Conservation (phyloP, 2,329 filamentous ascomycete genomes). For the Herpotrichia juniperi region DNA sequence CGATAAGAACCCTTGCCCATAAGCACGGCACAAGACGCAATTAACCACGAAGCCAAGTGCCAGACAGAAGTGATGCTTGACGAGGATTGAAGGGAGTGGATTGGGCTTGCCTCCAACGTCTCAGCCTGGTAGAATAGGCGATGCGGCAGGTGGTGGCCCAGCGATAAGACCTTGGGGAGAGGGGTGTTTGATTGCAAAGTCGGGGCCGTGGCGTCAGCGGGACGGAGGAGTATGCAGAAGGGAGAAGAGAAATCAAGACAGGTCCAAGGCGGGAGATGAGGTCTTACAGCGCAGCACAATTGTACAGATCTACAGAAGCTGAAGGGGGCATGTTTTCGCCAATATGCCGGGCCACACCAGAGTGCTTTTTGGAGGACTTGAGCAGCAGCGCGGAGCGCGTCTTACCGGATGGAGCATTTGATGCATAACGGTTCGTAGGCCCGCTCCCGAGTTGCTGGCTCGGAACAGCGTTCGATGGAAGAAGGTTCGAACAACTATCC, state of each 20-base stretch:
- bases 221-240: neutral
- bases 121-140: neutral
- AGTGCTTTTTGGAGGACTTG: neutral
- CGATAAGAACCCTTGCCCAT: conserved; percentile 40
- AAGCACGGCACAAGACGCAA: conserved; percentile 15
- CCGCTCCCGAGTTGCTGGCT: neutral
- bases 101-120: neutral
- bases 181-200: conserved; percentile 5
- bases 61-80: conserved; percentile 10
- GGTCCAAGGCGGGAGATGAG: conserved; percentile 4
- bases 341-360: neutral
- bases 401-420: neutral
- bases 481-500: neutral
- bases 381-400: neutral
- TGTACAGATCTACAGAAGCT: neutral
- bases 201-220: neutral
- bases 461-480: neutral
- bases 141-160: conserved; percentile 2
- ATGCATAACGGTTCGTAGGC: neutral
- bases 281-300: neutral
- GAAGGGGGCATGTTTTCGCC: neutral
- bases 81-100: conserved; percentile 2
- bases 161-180: conserved; percentile 23
- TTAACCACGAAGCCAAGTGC: conserved; percentile 28
- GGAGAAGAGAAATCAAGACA: neutral